Evolutionary conservation across 2,329 filamentous ascomycete species (phyloP), one percentile per base, ranked within the genome.

Genomic region (Xylariaceae sp.): DNA sequence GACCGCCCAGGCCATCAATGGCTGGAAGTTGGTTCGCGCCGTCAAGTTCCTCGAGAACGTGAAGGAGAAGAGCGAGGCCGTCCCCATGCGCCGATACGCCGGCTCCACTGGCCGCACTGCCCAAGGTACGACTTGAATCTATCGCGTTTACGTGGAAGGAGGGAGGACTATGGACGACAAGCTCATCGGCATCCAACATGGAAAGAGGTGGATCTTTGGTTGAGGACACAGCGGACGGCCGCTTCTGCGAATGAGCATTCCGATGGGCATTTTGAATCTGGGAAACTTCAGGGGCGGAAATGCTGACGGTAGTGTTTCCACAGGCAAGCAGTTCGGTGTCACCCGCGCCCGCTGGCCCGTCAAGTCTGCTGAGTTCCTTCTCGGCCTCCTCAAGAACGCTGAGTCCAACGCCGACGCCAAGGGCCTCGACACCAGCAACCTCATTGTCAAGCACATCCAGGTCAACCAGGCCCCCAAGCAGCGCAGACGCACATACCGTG

Each of bases 381-480:
- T 97, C 80, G 90, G 89, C 76, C 91, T 99, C 73, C 90, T 99
- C 73, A 94, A 92, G 87, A 96, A 96, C 82, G 92, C 92, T 71
- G 92, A 96, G 85, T 88, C 92, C 82, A 96, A 96, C 81, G 92
- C 92, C 77, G 92, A 96, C 74, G 89, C 90, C 79, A 96, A 96
- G 86, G 92, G 92, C 74, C 90, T 96, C 75, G 92, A 99, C 82
- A 97, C 92, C 76, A 88, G 88, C 82, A 95, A 95, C 86, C 85
- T 99, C 76, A 82, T 97, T 77, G 90, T 99, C 83, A 97, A 97
- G 90, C 95, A 97, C 89, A 99, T 99, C 83, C 94, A 99, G 85
- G 94, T 99, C 86, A 99, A 99, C 90, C 94, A 99, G 86, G 95
- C 94, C 73, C 94, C 94, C 75, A 97, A 97, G 89, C 93, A 97